phyloP scores from a whole-genome alignment of 2,329 filamentous ascomycete species.

The Ceratocystis eucalypticola region DNA sequence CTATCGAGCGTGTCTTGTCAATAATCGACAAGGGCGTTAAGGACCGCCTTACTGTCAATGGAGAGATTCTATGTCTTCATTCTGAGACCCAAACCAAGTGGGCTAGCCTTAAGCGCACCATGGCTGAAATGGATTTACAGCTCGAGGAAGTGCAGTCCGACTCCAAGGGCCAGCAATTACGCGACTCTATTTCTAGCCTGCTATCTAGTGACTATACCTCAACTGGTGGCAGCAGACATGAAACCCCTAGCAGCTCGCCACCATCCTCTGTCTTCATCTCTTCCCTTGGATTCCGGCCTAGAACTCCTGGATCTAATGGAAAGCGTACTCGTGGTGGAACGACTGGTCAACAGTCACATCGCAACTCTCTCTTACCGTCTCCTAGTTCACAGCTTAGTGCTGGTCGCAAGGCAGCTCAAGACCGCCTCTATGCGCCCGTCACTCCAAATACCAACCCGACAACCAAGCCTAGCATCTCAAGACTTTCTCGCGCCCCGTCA shows the following conservation, averaged over 20 bases:
- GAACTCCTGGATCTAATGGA: conserved; percentile 33
- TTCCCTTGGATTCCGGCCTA: conserved; percentile 36
- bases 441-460: neutral
- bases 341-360: conserved; percentile 33
- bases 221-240: conserved; percentile 48
- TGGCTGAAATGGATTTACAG: conserved; percentile 59
- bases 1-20: conserved; percentile 76
- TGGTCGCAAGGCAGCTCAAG: conserved; percentile 31
- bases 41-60: conserved; percentile 90
- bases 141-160: conserved; percentile 59
- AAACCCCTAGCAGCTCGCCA: conserved; percentile 55
- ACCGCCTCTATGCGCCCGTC: conserved; percentile 35
- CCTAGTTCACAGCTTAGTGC: conserved; percentile 27
- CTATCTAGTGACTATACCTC: conserved; percentile 70
- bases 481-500: conserved; percentile 33
- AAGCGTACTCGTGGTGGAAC: conserved; percentile 37
- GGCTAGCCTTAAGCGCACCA: conserved; percentile 60
- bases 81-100: conserved; percentile 76
- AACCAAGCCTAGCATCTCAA: conserved; percentile 16
- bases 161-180: conserved; percentile 56
- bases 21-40: conserved; percentile 95
- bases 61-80: conserved; percentile 78
- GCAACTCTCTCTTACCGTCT: conserved; percentile 37
- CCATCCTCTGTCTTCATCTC: conserved; percentile 50
- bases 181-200: conserved; percentile 80